Evolutionary conservation across 495 filamentous ascomycete genomes (phyloP).

Genomic region (Hypoxylon subgilvum): DNA sequence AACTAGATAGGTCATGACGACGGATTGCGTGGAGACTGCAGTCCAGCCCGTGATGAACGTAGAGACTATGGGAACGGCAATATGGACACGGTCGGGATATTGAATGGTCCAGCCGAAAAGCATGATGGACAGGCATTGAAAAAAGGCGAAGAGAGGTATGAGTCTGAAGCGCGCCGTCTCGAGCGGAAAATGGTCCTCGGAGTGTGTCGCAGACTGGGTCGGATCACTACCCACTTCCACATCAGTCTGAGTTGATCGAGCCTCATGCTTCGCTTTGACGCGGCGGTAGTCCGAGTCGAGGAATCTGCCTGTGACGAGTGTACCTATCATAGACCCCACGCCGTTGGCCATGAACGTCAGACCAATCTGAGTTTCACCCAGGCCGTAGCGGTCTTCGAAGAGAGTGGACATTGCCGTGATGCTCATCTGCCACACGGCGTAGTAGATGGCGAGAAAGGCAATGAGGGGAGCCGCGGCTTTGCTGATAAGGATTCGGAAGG

Average conservation of each 20-base stretch:
- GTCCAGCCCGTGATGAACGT: constrained; percentile 53
- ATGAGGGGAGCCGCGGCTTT: constrained; percentile 55
- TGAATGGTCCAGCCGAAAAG: constrained; percentile 49
- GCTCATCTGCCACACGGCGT: constrained; percentile 64
- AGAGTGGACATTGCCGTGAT: constrained; percentile 61
- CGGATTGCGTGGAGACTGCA: constrained; percentile 45
- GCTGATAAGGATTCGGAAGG: constrained; percentile 54
- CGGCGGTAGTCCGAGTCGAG: constrained; percentile 51
- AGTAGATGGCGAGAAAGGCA: constrained; percentile 57
- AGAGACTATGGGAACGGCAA: constrained; percentile 44
- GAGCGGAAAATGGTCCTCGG: constrained; percentile 41
- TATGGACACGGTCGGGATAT: constrained; percentile 36
- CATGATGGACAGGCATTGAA: constrained; percentile 44
- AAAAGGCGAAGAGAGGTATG: constrained; percentile 40
- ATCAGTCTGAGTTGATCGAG: constrained; percentile 2
- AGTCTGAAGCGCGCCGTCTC: constrained; percentile 48
- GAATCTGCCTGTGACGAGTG: constrained; percentile 53
- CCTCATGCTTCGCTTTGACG: constrained; percentile 43
- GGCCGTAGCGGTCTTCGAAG: constrained; percentile 51
- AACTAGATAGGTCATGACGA: constrained; percentile 50
- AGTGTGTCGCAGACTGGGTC: constrained; percentile 7
- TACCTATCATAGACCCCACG: constrained; percentile 57
- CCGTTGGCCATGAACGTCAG: constrained; percentile 60
- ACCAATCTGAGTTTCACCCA: constrained; percentile 55
- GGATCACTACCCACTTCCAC: constrained; percentile 2